Conservation (phyloP, 1,139 yeast genomes). For the Eremothecium cymbalariae region DNA sequence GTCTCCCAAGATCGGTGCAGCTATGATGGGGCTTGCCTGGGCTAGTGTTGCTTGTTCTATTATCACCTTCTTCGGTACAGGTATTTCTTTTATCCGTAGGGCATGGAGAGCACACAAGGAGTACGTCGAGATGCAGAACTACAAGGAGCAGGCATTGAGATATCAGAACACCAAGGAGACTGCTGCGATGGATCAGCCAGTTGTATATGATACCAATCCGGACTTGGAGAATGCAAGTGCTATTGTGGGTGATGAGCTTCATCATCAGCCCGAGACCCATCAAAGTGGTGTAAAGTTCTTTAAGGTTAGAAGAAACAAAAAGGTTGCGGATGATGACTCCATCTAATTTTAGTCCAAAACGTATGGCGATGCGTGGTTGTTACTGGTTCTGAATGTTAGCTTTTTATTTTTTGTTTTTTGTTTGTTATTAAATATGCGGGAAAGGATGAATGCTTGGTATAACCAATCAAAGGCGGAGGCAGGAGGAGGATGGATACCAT, state of each 20-base stretch:
- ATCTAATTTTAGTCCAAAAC: conserved; percentile 34
- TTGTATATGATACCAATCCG: conserved; percentile 12
- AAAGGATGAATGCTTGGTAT: too few relatives aligned
- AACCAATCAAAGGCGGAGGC: too few relatives aligned
- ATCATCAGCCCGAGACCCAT: conserved; percentile 22
- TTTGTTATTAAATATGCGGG: too few relatives aligned
- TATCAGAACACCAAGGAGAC: conserved; percentile 14
- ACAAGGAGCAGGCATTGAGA: conserved; percentile 17
- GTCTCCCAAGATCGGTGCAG: conserved; percentile 46
- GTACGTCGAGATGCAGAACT: conserved; percentile 19
- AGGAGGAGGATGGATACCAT: too few relatives aligned
- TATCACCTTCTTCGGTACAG: conserved; percentile 46
- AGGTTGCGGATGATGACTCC: conserved; percentile 55
- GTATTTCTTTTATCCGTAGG: conserved; percentile 44
- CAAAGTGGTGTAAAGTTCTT: conserved; percentile 72
- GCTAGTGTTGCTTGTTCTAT: conserved; percentile 51
- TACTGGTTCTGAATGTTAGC: too few relatives aligned
- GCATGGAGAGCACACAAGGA: conserved; percentile 30
- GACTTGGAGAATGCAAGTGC: conserved; percentile 11
- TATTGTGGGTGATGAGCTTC: conserved; percentile 13
- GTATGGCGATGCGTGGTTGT: too few relatives aligned
- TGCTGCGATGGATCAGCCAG: conserved; percentile 10
- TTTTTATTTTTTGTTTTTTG: too few relatives aligned
- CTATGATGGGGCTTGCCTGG: conserved; percentile 60
- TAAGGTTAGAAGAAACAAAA: conserved; percentile 60